Evolutionary conservation across 129 eudicot genomes (phyloP), one percentile per base, ranked within the genome.

Genomic region (Pulicaria dysenterica): DNA sequence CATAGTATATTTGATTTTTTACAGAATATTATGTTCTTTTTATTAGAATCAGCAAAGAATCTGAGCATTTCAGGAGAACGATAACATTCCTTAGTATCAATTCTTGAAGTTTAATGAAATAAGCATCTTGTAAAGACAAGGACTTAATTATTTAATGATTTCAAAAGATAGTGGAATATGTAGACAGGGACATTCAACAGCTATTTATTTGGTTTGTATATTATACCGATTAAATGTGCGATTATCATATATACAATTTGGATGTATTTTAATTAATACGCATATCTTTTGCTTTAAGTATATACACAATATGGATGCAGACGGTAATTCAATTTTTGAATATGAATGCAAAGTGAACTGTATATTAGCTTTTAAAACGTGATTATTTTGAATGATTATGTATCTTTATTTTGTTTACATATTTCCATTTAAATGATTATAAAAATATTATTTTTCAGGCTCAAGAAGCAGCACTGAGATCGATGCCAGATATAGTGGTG

Each of bases 401-500:
- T 59, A 2, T 6, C 19, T 34, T n/a, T 9, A 38, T 1, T 8
- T 55, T 53, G 12, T 4, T 16, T 38, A 1, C 2, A 17, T n/a
- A 11, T 70, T 39, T 5, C 12, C 6, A 49, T 19, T 19, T 47
- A 40, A 42, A 36, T 49, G 31, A 59, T 44, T 39, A 4, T 17
- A 6, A 66, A 24, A 24, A 24, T 24, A 65, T 49, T 46, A 10
- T 64, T 63, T 79, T 42, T 79, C 86, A 94, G 98, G 83, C 73
- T 74, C 98, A 94, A 90, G 97, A 90, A 86, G 78, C 96, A 61
- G 91, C 92, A 46, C 74, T 94, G 81, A 90, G 97, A 82, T 81
- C 96, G 12, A 56, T 82, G 88, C 98, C 98, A 38, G 98, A 94
- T 88, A 85, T 94, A 70, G 98, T 94, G 60, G 97, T 94, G 81